Conservation (phyloP, 73 alveolate genomes). For the Blepharisma japonicum region DNA sequence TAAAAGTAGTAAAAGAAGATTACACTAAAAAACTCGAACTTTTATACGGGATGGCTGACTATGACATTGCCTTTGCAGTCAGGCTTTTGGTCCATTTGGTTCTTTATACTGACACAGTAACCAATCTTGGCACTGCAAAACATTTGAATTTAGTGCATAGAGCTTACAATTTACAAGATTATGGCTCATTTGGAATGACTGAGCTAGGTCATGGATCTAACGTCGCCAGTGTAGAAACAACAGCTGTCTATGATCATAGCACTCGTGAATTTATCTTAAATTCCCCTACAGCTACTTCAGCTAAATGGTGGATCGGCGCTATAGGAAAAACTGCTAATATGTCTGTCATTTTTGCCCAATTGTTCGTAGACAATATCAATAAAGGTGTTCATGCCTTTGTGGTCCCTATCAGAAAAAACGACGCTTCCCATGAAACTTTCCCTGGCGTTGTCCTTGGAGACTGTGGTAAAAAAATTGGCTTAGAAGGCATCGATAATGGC, state of each 20-base stretch:
- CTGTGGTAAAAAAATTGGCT: slow-evolving; percentile 79
- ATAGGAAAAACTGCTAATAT: slow-evolving; percentile 62
- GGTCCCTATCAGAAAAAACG: slow-evolving; percentile 67
- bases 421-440: slow-evolving; percentile 43
- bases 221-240: slow-evolving; percentile 65
- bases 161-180: slow-evolving; percentile 35
- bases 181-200: slow-evolving; percentile 75
- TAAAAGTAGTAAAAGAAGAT: background rate
- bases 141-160: background rate
- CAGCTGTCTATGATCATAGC: slow-evolving; percentile 65
- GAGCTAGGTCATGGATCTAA: slow-evolving; percentile 91
- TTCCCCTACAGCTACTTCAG: slow-evolving; percentile 65
- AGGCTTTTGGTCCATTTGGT: background rate
- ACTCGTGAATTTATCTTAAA: slow-evolving; percentile 67
- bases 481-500: slow-evolving; percentile 80
- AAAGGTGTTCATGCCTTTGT: slow-evolving; percentile 84
- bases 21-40: background rate
- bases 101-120: background rate
- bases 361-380: slow-evolving; percentile 45
- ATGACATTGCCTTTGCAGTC: background rate
- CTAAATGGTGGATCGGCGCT: slow-evolving; percentile 88
- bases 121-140: background rate
- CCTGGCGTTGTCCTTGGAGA: slow-evolving; percentile 82
- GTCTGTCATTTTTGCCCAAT: slow-evolving; percentile 74
- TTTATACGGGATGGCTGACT: background rate